A percentile compares a stretch with the other conserved stretches of the same genome.
Conservation (phyloP, 148 eudicot species). For the Rhododendron williamsianum region DNA sequence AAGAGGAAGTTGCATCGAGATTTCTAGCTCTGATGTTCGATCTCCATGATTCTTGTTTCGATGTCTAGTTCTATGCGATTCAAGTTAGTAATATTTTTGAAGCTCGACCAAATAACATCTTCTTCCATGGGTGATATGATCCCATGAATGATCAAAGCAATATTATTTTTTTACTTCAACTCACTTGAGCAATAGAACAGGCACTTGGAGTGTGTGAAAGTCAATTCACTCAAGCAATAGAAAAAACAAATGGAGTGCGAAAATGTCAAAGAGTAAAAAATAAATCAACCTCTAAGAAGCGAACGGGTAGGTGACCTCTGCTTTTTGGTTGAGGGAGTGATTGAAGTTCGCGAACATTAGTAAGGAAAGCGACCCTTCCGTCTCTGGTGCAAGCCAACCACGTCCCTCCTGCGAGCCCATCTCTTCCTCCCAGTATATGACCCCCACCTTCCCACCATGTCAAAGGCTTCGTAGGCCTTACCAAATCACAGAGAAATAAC, state of each 20-base stretch:
- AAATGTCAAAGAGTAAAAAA: not conserved
- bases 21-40: not conserved
- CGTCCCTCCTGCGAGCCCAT: slow-evolving; percentile 75
- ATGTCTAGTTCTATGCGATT: not conserved
- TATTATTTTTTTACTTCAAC: not conserved
- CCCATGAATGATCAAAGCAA: not conserved
- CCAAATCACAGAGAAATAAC: not conserved
- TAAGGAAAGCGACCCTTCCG: slow-evolving; percentile 74
- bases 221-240: not conserved
- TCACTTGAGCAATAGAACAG: not conserved
- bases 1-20: not conserved
- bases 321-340: slow-evolving; percentile 36
- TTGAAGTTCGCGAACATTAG: slow-evolving; percentile 60
- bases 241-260: not conserved
- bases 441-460: slow-evolving; percentile 78
- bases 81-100: not conserved
- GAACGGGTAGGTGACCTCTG: slow-evolving; percentile 76
- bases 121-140: not conserved
- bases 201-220: not conserved
- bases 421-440: slow-evolving; percentile 71
- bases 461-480: slow-evolving; percentile 60
- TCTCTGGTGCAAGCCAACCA: slow-evolving; percentile 68
- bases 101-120: not conserved
- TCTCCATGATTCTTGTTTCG: not conserved
- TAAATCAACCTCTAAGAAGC: slow-evolving; percentile 59